Conservation (phyloP, 176 grass and related monocot species). For the Pharus latifolius region DNA sequence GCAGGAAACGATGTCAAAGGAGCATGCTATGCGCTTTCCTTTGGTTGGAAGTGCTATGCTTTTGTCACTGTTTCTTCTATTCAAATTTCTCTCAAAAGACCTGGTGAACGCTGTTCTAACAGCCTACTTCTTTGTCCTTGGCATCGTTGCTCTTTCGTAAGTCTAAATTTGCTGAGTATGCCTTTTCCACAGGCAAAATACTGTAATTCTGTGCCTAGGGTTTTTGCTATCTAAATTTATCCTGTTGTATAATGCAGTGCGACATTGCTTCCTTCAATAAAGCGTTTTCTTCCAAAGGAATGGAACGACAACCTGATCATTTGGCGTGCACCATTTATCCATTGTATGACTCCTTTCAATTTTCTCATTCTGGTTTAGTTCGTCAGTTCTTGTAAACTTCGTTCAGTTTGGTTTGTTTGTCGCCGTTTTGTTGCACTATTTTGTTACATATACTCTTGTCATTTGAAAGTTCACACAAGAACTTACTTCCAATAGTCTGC, state of each 20-base stretch:
- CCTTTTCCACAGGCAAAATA: background rate
- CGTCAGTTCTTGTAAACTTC: background rate
- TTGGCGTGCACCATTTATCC: slow-evolving; percentile 51
- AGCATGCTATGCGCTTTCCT: slow-evolving; percentile 94
- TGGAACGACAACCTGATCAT: slow-evolving; percentile 58
- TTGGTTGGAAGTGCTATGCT: slow-evolving; percentile 96
- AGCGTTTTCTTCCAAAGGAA: slow-evolving; percentile 63
- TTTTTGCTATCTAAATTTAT: too few relatives aligned
- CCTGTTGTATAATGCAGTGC: slow-evolving; percentile 32
- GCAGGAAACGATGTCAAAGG: slow-evolving; percentile 94
- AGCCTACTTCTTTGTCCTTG: slow-evolving; percentile 93
- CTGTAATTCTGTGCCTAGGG: background rate
- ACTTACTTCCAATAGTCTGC: too few relatives aligned
- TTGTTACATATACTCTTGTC: too few relatives aligned
- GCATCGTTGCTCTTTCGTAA: slow-evolving; percentile 78
- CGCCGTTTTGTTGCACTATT: too few relatives aligned
- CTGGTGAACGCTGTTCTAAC: slow-evolving; percentile 86
- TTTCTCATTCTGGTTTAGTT: background rate
- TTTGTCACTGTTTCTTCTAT: slow-evolving; percentile 79
- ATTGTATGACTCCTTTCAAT: slow-evolving; percentile 36
- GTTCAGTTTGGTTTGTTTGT: background rate
- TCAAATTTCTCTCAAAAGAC: slow-evolving; percentile 93
- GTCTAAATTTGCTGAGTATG: background rate
- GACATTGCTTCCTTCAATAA: slow-evolving; percentile 66
- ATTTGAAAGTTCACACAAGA: too few relatives aligned